phyloP scores from a whole-genome alignment of 2,329 filamentous ascomycete species.

The Monosporascus sp. region DNA sequence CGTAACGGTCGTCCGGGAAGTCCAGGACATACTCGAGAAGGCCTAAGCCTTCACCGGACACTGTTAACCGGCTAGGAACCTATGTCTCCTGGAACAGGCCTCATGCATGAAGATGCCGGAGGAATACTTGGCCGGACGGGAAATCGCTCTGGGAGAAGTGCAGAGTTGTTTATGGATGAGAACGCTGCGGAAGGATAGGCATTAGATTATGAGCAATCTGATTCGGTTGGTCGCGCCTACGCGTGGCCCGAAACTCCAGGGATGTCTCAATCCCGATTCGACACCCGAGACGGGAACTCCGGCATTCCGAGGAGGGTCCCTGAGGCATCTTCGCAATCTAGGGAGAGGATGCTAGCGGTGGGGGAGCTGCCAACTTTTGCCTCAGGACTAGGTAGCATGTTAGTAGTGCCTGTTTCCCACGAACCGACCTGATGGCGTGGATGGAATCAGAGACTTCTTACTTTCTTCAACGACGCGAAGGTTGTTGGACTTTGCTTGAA shows the following conservation, averaged over 20 bases:
- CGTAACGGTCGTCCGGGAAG: conserved; percentile 4
- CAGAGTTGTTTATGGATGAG: no score
- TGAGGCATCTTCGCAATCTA: not conserved
- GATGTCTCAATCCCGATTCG: no score
- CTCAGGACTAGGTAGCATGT: conserved; percentile 30
- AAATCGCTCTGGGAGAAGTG: no score
- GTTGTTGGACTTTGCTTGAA: conserved; percentile 73
- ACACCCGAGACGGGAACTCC: not conserved
- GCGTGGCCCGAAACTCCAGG: no score
- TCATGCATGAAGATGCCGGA: not conserved
- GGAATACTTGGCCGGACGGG: no score
- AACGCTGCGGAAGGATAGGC: no score
- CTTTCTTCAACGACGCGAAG: conserved; percentile 85
- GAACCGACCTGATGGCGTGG: conserved; percentile 14
- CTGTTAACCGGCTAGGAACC: not conserved
- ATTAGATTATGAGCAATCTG: no score
- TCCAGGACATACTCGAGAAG: conserved; percentile 1
- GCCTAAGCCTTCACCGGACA: not conserved
- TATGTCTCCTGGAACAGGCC: not conserved
- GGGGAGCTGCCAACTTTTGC: conserved; percentile 34
- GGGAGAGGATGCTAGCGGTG: conserved; percentile 9
- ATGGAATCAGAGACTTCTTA: conserved; percentile 26
- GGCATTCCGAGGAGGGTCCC: conserved; percentile 5
- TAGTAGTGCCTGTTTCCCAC: conserved; percentile 8
- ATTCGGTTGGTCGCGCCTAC: no score